Conservation (phyloP, 2,329 filamentous ascomycete species). For the Xylariaceae sp. region DNA sequence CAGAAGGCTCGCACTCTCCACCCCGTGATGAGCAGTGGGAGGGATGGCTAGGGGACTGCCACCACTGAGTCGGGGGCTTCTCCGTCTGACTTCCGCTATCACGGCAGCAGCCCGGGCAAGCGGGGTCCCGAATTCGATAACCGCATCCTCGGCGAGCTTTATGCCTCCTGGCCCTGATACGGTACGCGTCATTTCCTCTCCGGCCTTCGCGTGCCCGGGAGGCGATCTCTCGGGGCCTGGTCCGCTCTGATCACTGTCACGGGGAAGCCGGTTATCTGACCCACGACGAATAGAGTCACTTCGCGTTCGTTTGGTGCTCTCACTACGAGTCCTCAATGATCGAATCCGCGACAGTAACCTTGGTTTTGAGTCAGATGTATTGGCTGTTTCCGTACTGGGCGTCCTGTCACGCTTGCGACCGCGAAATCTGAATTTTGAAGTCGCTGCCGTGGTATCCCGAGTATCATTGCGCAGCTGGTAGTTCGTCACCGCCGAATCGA, state of each 20-base stretch:
- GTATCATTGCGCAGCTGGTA: conserved; percentile 28
- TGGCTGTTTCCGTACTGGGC: background rate
- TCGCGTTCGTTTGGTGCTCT: conserved; percentile 5
- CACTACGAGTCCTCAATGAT: conserved; percentile 14
- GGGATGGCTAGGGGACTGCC: conserved; percentile 11
- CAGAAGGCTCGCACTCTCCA: conserved; percentile 2
- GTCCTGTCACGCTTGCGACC: conserved; percentile 14
- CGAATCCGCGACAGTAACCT: conserved; percentile 15
- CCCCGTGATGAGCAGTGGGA: conserved; percentile 3
- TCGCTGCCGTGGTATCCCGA: background rate
- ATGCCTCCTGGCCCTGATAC: conserved; percentile 28
- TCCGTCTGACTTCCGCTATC: conserved; percentile 8
- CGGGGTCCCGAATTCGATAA: conserved; percentile 31
- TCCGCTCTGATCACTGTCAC: background rate
- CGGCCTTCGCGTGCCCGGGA: background rate
- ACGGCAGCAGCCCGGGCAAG: conserved; percentile 6
- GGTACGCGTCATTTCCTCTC: conserved; percentile 26
- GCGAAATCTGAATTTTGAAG: conserved; percentile 5
- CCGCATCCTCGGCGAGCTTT: conserved; percentile 26
- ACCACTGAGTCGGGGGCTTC: conserved; percentile 9
- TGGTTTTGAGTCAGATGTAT: background rate
- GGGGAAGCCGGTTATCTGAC: background rate
- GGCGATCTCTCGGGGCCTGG: background rate
- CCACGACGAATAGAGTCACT: background rate
- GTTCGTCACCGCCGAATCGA: conserved; percentile 29